phyloP scores from a whole-genome alignment of 208 protist genomes.

The Trypanosoma caninum region DNA sequence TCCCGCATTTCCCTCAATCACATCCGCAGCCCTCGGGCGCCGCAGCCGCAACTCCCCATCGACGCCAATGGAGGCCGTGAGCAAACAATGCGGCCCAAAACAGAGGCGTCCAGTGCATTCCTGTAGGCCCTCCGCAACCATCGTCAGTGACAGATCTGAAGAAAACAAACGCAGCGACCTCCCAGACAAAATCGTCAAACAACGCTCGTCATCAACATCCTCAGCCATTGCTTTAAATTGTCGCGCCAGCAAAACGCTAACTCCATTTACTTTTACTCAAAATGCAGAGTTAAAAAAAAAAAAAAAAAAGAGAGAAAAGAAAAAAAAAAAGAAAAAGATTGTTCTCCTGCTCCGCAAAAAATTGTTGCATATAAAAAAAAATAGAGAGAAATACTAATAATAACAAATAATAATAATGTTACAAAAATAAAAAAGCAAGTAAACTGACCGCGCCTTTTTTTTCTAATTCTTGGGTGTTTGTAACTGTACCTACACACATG shows the following conservation, averaged over 20 bases:
- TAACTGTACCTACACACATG: no score
- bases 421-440: neutral
- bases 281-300: neutral
- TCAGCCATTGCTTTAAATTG: neutral
- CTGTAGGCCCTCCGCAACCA: constrained; percentile 7
- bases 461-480: no score
- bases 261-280: neutral
- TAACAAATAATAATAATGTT: no score
- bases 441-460: no score
- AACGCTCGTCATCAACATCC: neutral
- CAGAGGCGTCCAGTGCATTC: constrained; percentile 8
- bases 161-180: neutral
- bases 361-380: no score
- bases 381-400: no score
- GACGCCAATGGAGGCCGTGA: neutral
- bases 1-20: neutral
- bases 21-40: constrained; percentile 8
- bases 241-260: no score
- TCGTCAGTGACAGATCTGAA: neutral
- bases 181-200: neutral
- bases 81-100: constrained; percentile 14
- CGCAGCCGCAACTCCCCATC: constrained; percentile 8
- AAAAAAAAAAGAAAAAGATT: neutral
- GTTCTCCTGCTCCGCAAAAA: no score
- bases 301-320: neutral